Evolutionary conservation across 495 filamentous ascomycete genomes (phyloP), one percentile per base, ranked within the genome.

Genomic region (Rostrohypoxylon terebratum): DNA sequence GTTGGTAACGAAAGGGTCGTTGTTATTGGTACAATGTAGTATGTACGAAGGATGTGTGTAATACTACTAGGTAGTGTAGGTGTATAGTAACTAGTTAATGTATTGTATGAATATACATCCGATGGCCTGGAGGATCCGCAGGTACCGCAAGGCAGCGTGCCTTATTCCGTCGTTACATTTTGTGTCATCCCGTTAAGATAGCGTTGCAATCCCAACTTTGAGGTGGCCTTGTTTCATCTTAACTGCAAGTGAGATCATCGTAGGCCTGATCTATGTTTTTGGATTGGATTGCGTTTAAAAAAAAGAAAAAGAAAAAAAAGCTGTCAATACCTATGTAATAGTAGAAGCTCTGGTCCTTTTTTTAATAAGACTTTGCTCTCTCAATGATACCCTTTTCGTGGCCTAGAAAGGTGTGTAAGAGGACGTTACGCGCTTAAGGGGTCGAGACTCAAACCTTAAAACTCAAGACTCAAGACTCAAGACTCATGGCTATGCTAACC

Each of bases 81-180:
- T 38, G 1, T 28, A 21, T 2, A 7, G 28, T 10, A 7, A n/a
- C n/a, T n/a, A n/a, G n/a, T n/a, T n/a, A n/a, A n/a, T n/a, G n/a
- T n/a, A n/a, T n/a, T 3, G 6, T 50, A 50, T 9, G 47, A n/a
- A 59, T 38, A 23, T 48, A 34, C 25, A 59, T 63, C 70, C 65
- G 44, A 31, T 55, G 65, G 53, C 65, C 65, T 45, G 57, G 38
- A 21, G n/a, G 54, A 64, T 63, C 57, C 18, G 69, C 69, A 71
- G 21, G 48, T 54, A 62, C 33, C 28, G 31, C 10, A 47, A n/a
- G 38, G 38, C 10, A 42, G 34, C 38, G 16, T 48, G 53, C 58
- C 59, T 68, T 61, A 42, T 72, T 72, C 64, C 59, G 63, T 31
- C 20, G 59, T 69, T 69, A 63, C 59, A 69, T 69, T 57, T 51